phyloP scores from a whole-genome alignment of 257 asterid genomes.

The Ophiorrhiza pumila region DNA sequence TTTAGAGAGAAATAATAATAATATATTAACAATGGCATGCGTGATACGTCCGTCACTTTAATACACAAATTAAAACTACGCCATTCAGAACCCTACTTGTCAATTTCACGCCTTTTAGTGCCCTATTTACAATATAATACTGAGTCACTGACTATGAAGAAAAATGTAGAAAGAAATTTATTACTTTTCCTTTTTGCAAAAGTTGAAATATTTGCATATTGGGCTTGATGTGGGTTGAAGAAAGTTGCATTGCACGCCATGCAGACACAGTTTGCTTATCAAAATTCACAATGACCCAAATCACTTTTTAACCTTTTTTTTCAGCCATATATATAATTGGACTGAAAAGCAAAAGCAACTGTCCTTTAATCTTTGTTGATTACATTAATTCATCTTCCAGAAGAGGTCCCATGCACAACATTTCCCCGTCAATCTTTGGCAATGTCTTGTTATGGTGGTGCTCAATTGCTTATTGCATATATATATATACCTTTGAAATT shows the following conservation, averaged over 20 bases:
- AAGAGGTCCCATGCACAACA: background rate
- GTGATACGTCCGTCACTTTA: too few species aligned
- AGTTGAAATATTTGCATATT: background rate
- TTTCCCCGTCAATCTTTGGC: background rate
- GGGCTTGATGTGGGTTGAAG: too few species aligned
- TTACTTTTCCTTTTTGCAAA: constrained; percentile 1
- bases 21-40: too few species aligned
- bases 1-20: too few species aligned
- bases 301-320: background rate
- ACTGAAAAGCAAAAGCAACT: constrained; percentile 16
- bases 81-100: too few species aligned
- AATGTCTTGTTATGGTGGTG: too few species aligned
- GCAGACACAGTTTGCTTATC: background rate
- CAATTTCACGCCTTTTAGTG: too few species aligned
- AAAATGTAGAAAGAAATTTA: background rate
- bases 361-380: background rate
- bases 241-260: background rate
- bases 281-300: constrained; percentile 7
- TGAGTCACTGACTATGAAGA: too few species aligned
- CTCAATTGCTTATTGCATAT: too few species aligned
- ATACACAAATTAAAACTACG: too few species aligned
- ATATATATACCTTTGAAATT: too few species aligned
- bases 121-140: too few species aligned
- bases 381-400: background rate
- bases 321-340: constrained; percentile 9